Conservation (phyloP, 2,329 filamentous ascomycete genomes). For the Botrytis fragariae region DNA sequence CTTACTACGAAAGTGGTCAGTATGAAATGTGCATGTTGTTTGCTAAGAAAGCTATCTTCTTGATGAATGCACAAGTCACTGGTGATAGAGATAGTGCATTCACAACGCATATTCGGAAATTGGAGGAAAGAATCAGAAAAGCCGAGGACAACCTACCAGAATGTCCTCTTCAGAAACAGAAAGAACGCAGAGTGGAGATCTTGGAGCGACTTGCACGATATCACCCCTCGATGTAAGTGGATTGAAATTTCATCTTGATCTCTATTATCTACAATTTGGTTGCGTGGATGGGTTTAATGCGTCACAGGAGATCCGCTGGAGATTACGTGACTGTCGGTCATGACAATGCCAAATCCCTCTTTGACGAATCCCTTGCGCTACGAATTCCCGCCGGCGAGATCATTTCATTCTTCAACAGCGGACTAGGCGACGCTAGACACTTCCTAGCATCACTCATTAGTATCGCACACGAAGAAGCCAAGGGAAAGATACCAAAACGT, state of each 20-base stretch:
- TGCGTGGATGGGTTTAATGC: background rate
- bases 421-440: background rate
- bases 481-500: background rate
- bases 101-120: background rate
- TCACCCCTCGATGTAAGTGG: background rate
- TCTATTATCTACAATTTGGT: background rate
- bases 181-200: background rate
- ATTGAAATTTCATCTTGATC: background rate
- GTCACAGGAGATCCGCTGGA: background rate
- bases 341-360: background rate
- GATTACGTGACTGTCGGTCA: background rate
- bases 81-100: background rate
- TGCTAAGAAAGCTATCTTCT: background rate
- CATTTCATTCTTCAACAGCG: background rate
- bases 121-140: background rate
- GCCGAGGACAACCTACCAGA: background rate
- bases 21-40: background rate
- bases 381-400: background rate
- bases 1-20: background rate
- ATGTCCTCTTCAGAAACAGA: background rate
- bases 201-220: background rate
- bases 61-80: background rate
- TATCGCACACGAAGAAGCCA: background rate
- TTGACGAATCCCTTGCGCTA: background rate
- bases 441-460: background rate